These are phyloP conservation scores for Scleroderma bovista DNA, from an alignment of 768 basidiomycete species.

Conservation along the genomic window DNA sequence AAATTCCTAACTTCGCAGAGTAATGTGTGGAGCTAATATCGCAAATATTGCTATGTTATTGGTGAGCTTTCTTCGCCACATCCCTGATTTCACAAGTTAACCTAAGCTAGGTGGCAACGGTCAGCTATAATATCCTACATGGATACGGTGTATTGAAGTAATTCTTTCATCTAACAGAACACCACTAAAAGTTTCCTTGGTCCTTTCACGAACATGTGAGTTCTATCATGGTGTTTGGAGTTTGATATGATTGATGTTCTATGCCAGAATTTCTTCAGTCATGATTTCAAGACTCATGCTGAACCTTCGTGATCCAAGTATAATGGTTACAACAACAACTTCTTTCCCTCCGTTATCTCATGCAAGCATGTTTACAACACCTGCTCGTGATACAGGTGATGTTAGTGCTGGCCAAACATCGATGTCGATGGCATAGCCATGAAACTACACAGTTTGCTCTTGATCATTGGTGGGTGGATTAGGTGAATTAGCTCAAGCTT, in stretches of 20 bases:
- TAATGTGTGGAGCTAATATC: slow-evolving; percentile 8
- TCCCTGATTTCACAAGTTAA: not conserved
- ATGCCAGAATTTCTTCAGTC: not conserved
- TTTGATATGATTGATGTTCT: not conserved
- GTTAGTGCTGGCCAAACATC: not conserved
- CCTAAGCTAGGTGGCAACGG: slow-evolving; percentile 1
- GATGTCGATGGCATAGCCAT: not conserved
- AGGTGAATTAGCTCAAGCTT: too few species aligned
- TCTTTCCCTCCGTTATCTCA: not conserved
- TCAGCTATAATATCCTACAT: slow-evolving; percentile 1
- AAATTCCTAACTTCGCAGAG: not conserved
- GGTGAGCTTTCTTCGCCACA: slow-evolving; percentile 2
- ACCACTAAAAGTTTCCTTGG: not conserved
- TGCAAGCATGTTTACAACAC: not conserved
- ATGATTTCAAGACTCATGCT: slow-evolving; percentile 4
- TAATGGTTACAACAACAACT: not conserved
- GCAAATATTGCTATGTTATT: slow-evolving; percentile 8
- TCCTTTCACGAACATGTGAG: not conserved
- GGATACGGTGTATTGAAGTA: not conserved
- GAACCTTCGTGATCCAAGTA: slow-evolving; percentile 4
- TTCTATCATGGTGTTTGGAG: too few species aligned
- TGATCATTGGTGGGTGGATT: too few species aligned
- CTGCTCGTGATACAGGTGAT: not conserved
- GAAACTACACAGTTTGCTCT: too few species aligned
- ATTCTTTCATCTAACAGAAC: not conserved